Evolutionary conservation across 1,139 yeast species (phyloP), one percentile per base, ranked within the genome.

Genomic region (Candida sanyaensis): DNA sequence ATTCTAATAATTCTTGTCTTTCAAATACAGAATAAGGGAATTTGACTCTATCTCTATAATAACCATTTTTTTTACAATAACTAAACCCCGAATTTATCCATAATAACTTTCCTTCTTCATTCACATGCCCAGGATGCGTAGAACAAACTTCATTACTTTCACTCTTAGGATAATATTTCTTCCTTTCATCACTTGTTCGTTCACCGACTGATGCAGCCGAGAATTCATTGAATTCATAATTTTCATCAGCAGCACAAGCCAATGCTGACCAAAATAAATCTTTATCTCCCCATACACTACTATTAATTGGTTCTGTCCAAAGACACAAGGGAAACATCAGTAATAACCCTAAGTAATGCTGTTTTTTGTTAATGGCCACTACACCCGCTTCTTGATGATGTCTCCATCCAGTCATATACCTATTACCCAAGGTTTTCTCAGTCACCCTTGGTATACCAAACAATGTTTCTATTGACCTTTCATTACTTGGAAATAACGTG

Each of bases 11-110:
- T 5, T 69, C 73, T 4, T 54, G 49, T 44, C 49, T 9, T 36
- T 56, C 56, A 55, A 59, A 62, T 48, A 64, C 65, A 0, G 64
- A 62, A 41, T 65, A 69, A 0, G 80, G 80, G 46, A 60, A 69
- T 37, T 55, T 57, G 1, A 36, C 47, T 44, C 60, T 55, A 47
- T 72, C 77, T 49, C 67, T 52, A 48, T 55, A 65, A 49, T 62
- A 55, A 6, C 66, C 67, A 50, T 75, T 73, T 51, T 79, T 79
- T 59, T 85, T 85, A 64, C 91, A 85, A 48, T 67, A 80, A 28
- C 73, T 66, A 55, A 83, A 78, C 0, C 91, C 91, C 1, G 90
- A 84, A 56, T 85, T 85, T 46, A 84, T 75, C 90, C 90, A 85
- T 3, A 84, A 56, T 26, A 85, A 60, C 37, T 68, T 69, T 5